These are phyloP conservation scores for Salix dunnii DNA, from an alignment of 345 rosid genomes.

Conservation along the genomic window DNA sequence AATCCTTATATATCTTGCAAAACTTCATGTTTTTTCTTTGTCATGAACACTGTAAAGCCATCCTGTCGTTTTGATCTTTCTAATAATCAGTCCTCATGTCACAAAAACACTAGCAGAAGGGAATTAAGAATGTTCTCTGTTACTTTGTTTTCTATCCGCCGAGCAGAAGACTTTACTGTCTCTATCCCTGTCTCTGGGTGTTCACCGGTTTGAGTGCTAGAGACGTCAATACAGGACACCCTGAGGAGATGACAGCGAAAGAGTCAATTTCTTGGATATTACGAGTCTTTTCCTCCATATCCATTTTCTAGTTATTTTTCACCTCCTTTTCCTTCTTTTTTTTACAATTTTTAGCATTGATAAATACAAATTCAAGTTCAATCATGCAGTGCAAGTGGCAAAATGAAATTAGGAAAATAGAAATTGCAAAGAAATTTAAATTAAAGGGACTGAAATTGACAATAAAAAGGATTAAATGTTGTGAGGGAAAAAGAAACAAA, in stretches of 20 bases:
- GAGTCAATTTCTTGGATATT: not conserved
- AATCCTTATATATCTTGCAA: constrained; percentile 81
- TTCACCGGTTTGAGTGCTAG: not conserved
- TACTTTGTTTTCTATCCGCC: no score
- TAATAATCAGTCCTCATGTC: no score
- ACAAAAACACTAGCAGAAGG: not conserved
- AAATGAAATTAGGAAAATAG: no score
- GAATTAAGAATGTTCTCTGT: not conserved
- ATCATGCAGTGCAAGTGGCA: no score
- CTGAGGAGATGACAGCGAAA: not conserved
- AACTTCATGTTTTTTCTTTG: constrained; percentile 55
- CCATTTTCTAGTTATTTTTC: not conserved
- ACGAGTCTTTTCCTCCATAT: constrained; percentile 3
- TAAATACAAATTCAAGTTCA: no score
- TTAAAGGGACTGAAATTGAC: no score
- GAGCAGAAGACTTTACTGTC: not conserved
- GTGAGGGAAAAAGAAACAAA: no score
- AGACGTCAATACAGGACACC: not conserved
- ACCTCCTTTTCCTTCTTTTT: not conserved
- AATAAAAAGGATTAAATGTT: no score
- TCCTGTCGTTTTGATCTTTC: not conserved
- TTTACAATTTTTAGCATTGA: no score
- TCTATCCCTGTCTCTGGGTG: not conserved
- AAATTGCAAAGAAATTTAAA: no score
- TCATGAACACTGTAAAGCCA: not conserved